A percentile compares a stretch with the other conserved stretches of the same genome.
These are phyloP conservation scores for Drosera capensis DNA, from an alignment of 148 eudicot genomes.

Conservation along the genomic window DNA sequence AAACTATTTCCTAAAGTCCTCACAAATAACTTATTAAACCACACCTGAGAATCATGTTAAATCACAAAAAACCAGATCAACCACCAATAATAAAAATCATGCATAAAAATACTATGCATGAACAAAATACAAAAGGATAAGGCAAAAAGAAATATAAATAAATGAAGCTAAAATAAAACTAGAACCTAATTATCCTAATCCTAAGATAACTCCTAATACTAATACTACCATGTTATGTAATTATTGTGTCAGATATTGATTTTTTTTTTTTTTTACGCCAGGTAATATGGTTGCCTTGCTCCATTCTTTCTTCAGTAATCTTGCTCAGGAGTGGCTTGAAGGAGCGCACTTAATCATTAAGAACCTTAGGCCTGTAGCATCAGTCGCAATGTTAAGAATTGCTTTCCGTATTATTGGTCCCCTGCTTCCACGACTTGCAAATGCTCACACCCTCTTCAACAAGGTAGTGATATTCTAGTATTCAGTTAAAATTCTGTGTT, in stretches of 20 bases:
- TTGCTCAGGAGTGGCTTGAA: conserved; percentile 97
- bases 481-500: not conserved
- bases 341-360: conserved; percentile 63
- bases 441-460: conserved; percentile 74
- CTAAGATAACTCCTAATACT: not conserved
- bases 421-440: conserved; percentile 84
- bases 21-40: no score
- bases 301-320: conserved; percentile 80
- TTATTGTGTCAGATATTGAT: conserved; percentile 3
- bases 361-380: conserved; percentile 77
- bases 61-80: no score
- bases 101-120: no score
- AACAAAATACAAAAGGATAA: no score
- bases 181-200: no score
- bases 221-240: not conserved
- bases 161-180: no score
- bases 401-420: conserved; percentile 95
- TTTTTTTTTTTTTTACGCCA: conserved; percentile 13
- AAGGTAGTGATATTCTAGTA: conserved; percentile 35
- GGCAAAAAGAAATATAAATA: no score
- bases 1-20: no score
- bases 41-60: no score
- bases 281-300: conserved; percentile 78
- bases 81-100: no score
- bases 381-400: conserved; percentile 86